Percentiles rank a stretch among this genome's conserved stretches.
These are phyloP conservation scores for Peronospora belbahrii DNA, from an alignment of 352 stramenopile species.

Conservation along the genomic window DNA sequence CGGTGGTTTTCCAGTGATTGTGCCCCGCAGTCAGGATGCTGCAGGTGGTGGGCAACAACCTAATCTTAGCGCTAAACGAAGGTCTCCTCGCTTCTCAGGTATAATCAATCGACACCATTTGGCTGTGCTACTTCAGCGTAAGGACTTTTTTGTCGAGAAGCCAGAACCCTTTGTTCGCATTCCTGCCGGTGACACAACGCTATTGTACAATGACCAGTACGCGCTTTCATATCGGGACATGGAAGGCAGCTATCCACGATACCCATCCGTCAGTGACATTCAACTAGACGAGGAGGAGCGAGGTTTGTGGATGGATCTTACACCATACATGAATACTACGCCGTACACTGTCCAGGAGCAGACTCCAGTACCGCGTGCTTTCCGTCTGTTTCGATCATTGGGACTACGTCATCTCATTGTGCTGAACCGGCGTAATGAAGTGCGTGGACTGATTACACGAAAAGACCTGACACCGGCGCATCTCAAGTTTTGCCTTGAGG, in stretches of 20 bases:
- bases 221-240: slow-evolving; percentile 79
- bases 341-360: slow-evolving; percentile 93
- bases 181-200: slow-evolving; percentile 63
- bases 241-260: slow-evolving; percentile 72
- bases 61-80: slow-evolving; percentile 13
- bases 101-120: slow-evolving; percentile 75
- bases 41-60: slow-evolving; percentile 18
- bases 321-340: slow-evolving; percentile 96
- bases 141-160: slow-evolving; percentile 81
- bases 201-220: slow-evolving; percentile 85
- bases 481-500: slow-evolving; percentile 73
- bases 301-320: slow-evolving; percentile 89
- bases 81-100: slow-evolving; percentile 51
- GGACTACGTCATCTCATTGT: slow-evolving; percentile 93
- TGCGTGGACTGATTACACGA: slow-evolving; percentile 82
- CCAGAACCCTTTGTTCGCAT: slow-evolving; percentile 70
- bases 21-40: slow-evolving; percentile 42
- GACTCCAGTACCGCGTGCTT: slow-evolving; percentile 91
- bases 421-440: slow-evolving; percentile 86
- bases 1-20: slow-evolving; percentile 66
- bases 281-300: slow-evolving; percentile 89
- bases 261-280: slow-evolving; percentile 74
- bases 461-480: slow-evolving; percentile 83
- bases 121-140: slow-evolving; percentile 72
- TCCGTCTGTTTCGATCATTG: slow-evolving; percentile 95